phyloP scores from a whole-genome alignment of 768 basidiomycete species.

The Russula abietina region DNA sequence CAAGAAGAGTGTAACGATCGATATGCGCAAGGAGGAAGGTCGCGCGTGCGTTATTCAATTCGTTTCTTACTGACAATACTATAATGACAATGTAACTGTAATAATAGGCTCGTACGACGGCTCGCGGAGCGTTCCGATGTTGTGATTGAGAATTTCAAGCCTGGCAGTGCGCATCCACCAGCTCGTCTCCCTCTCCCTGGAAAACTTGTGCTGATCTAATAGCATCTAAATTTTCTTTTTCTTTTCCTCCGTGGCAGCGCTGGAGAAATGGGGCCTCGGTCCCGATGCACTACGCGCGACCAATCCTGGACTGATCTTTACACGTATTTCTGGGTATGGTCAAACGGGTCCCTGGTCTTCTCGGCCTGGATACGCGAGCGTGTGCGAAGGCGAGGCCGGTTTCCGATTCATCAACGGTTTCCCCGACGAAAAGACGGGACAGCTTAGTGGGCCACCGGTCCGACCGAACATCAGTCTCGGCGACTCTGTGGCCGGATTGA shows the following conservation, averaged over 20 bases:
- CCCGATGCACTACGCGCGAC: constrained; percentile 55
- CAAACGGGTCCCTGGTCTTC: constrained; percentile 70
- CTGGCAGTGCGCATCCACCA: constrained; percentile 47
- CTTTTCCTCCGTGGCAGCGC: constrained; percentile 35
- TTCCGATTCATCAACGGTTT: constrained; percentile 70
- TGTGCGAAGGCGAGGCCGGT: constrained; percentile 71
- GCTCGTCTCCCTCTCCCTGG: not conserved
- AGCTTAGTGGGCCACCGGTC: constrained; percentile 55
- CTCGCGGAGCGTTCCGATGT: constrained; percentile 63
- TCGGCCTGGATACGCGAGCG: constrained; percentile 66
- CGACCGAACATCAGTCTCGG: constrained; percentile 69
- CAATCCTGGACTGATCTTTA: constrained; percentile 86
- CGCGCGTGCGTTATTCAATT: constrained; percentile 34
- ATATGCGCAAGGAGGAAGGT: constrained; percentile 55
- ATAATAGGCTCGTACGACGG: constrained; percentile 48
- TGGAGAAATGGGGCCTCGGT: constrained; percentile 65
- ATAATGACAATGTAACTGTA: not conserved
- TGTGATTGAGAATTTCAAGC: constrained; percentile 66
- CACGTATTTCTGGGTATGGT: constrained; percentile 75
- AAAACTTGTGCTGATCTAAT: not conserved
- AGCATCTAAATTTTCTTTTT: not conserved
- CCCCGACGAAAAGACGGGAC: constrained; percentile 47
- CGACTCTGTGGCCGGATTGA: constrained; percentile 64
- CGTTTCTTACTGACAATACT: no score
- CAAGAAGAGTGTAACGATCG: constrained; percentile 69